Base-by-base conservation (phyloP, 2,329 filamentous ascomycete genomes). In the Cordyceps militaris region DNA sequence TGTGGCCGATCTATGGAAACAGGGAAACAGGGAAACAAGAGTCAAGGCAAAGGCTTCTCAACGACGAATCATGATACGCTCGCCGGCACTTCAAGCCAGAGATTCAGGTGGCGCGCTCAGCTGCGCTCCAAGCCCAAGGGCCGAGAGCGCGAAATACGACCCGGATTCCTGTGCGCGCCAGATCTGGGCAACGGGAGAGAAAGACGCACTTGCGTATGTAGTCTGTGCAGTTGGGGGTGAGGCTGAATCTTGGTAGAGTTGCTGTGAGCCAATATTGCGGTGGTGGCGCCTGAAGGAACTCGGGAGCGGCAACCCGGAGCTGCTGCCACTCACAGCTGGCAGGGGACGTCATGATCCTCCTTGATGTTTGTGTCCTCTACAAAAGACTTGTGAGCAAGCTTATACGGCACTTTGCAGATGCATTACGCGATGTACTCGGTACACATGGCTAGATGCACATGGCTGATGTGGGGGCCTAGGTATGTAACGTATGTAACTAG, bases 101-200 rank as follows among this genome's bases (percentile, higher is more conserved):
- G 10, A 43, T n/a, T 32, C 24, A 26, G 40, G 51, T 46, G 51
- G 51, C 51, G 40, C 14, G 43, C 52, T 55, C 52, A 55, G 52
- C 42, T 55, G 38, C 14, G 9, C 16, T 24, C 21, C 42, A 47
- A 46, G 52, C 52, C 28, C 46, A 16, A 30, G 47, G 52, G 52
- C 52, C 47, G 47, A 10, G 19, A 19, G 24, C 51, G 40, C 51
- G 40, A 26, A 56, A 56, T 48, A 44, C 21, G n/a, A 56, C 53
- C 40, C 19, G n/a, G 11, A 19, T 10, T 32, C 24, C 21, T 2
- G 11, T n/a, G 38, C n/a, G 30, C 42, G 16, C 40, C 34, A 23
- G 14, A 24, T 8, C 40, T 34, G 21, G 19, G 19, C 34, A 44
- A 44, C 32, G 38, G 8, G 26, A 54, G 10, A 13, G 23, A 28